Evolutionary conservation across 2,329 filamentous ascomycete genomes (phyloP).

Genomic region (Raffaelea deltoideospora): DNA sequence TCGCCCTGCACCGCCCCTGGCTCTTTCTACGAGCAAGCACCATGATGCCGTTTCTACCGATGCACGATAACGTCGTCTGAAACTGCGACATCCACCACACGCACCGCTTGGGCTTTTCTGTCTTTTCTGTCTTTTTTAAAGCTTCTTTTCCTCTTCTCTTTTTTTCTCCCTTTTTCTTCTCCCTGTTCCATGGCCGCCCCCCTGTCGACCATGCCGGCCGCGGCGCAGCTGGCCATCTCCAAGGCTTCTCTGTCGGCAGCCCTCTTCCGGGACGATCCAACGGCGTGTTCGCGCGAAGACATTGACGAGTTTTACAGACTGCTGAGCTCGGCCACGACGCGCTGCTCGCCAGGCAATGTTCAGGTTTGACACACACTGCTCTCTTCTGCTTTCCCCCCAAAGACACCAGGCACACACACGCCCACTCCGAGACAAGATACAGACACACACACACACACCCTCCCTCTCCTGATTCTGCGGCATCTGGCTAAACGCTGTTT

Average conservation of each 20-base stretch:
- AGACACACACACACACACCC: too few relatives aligned
- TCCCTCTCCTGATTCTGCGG: conserved; percentile 7
- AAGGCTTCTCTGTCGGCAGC: conserved; percentile 65
- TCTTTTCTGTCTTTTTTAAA: too few relatives aligned
- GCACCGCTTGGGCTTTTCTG: too few relatives aligned
- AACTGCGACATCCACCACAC: too few relatives aligned
- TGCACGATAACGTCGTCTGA: too few relatives aligned
- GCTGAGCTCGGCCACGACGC: conserved; percentile 47
- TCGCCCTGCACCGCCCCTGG: too few relatives aligned
- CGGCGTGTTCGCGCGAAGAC: conserved; percentile 49
- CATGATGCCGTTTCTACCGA: too few relatives aligned
- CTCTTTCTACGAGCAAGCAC: too few relatives aligned
- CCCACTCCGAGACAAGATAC: too few relatives aligned
- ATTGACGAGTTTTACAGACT: conserved; percentile 54
- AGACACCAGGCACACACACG: too few relatives aligned
- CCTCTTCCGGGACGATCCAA: conserved; percentile 61
- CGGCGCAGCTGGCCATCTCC: conserved; percentile 59
- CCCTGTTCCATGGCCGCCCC: neutral
- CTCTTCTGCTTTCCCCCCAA: conserved; percentile 7
- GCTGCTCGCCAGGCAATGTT: conserved; percentile 68
- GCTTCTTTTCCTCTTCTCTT: too few relatives aligned
- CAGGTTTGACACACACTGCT: conserved; percentile 53
- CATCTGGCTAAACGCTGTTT: conserved; percentile 22
- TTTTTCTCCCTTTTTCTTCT: neutral
- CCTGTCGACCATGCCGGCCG: conserved; percentile 1